A percentile compares a stretch with the other conserved stretches of the same genome.
phyloP scores from a whole-genome alignment of 2,329 filamentous ascomycete species.

The Botrytis cinerea region DNA sequence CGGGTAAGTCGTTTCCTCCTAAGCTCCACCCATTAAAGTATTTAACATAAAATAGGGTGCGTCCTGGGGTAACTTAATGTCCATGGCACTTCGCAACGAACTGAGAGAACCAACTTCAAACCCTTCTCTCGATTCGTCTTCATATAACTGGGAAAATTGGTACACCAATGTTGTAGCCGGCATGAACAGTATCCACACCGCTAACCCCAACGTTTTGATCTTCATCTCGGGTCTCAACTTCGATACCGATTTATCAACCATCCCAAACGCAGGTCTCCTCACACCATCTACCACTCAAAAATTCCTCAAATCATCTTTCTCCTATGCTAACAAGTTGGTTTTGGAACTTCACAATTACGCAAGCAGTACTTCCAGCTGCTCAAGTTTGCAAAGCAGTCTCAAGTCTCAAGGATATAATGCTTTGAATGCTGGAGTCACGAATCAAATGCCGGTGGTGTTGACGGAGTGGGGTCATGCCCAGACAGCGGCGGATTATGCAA shows the following conservation, averaged over 20 bases:
- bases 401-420: conserved; percentile 48
- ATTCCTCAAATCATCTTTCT: conserved; percentile 45
- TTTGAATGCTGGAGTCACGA: conserved; percentile 40
- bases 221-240: conserved; percentile 52
- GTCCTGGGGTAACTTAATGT: conserved; percentile 30
- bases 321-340: conserved; percentile 48
- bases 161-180: conserved; percentile 47
- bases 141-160: conserved; percentile 51
- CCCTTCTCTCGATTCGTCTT: conserved; percentile 20
- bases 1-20: conserved; percentile 48
- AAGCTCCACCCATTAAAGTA: not conserved
- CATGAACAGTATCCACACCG: conserved; percentile 46
- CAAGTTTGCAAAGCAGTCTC: conserved; percentile 42
- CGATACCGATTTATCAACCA: conserved; percentile 41
- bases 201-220: conserved; percentile 49
- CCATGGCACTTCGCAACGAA: conserved; percentile 45
- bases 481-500: conserved; percentile 46
- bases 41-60: conserved; percentile 7
- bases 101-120: conserved; percentile 40
- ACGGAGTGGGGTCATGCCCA: conserved; percentile 52
- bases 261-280: conserved; percentile 27
- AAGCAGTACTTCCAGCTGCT: not conserved
- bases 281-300: conserved; percentile 26
- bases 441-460: conserved; percentile 45
- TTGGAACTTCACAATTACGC: conserved; percentile 47